Percentiles rank a stretch among this genome's conserved stretches.
Evolutionary conservation across 805 yeast genomes (phyloP).

Genomic region (Saccharomyces paradoxus): DNA sequence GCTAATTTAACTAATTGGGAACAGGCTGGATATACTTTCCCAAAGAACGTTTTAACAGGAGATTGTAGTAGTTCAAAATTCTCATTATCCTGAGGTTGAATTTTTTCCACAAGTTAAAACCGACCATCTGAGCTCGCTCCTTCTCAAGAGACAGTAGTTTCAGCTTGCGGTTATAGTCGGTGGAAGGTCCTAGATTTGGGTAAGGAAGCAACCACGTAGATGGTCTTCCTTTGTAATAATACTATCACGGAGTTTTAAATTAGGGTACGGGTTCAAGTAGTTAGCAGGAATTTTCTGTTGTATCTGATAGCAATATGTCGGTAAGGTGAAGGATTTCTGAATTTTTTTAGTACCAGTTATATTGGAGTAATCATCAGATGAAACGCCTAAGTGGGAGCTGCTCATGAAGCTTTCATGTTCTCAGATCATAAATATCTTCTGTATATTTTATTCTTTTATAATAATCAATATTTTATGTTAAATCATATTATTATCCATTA

Average conservation of each 20-base stretch:
- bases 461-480: not conserved
- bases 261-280: not conserved
- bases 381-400: not conserved
- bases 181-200: not conserved
- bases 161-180: too few relatives aligned
- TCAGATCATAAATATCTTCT: not conserved
- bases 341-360: not conserved
- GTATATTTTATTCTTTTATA: not conserved
- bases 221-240: not conserved
- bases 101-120: not conserved
- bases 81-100: not conserved
- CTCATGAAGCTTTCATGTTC: not conserved
- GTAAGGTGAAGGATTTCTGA: not conserved
- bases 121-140: not conserved
- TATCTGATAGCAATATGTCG: not conserved
- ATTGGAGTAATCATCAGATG: not conserved
- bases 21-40: conserved; percentile 61
- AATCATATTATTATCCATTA: not conserved
- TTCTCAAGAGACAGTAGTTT: not conserved
- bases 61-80: conserved; percentile 36
- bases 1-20: conserved; percentile 68
- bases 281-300: not conserved
- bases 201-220: not conserved
- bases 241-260: not conserved
- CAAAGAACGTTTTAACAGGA: conserved; percentile 53